phyloP scores from a whole-genome alignment of 1,284 basidiomycete species.

The Athelia psychrophila region DNA sequence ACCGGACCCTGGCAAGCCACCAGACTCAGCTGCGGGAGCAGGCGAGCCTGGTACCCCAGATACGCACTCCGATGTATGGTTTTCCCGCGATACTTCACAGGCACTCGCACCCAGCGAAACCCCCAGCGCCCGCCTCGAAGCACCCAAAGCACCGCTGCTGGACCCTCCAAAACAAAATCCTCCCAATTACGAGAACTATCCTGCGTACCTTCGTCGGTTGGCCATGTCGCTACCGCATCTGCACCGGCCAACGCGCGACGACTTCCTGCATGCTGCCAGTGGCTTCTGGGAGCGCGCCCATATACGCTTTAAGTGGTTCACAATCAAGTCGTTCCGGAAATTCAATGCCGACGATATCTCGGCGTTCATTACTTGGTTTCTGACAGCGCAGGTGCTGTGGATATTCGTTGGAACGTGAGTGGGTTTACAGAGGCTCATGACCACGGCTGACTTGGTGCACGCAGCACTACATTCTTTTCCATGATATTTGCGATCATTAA shows the following conservation, averaged over 20 bases:
- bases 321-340: constrained; percentile 91
- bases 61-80: no score
- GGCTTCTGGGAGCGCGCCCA: constrained; percentile 88
- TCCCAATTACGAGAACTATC: constrained; percentile 66
- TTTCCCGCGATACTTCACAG: no score
- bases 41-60: no score
- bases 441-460: constrained; percentile 11
- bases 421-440: background rate
- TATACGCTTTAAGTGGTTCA: constrained; percentile 98
- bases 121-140: no score
- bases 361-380: constrained; percentile 92
- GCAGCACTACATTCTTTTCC: constrained; percentile 93
- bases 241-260: constrained; percentile 83
- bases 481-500: constrained; percentile 90
- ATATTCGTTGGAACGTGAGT: constrained; percentile 92
- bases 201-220: constrained; percentile 75
- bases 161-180: constrained; percentile 5
- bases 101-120: no score
- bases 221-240: constrained; percentile 73
- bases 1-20: no score
- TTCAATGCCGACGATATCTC: constrained; percentile 98
- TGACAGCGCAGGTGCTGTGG: constrained; percentile 94
- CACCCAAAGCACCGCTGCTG: no score
- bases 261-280: constrained; percentile 83
- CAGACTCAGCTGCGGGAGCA: no score